Evolutionary conservation across 1,284 basidiomycete species (phyloP).

Genomic region (Erythrobasidium hasegawianum): DNA sequence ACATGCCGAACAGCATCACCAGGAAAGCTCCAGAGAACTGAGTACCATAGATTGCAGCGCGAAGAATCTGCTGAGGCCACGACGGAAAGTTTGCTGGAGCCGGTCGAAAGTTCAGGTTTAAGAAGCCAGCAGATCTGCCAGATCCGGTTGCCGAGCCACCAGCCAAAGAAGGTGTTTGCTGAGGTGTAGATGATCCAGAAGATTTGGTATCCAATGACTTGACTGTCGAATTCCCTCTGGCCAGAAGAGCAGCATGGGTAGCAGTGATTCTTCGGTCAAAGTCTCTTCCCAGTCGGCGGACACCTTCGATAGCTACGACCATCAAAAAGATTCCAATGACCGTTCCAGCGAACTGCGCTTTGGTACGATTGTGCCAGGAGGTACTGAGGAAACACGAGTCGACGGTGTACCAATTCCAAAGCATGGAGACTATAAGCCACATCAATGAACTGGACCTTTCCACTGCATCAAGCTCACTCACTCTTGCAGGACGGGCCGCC

Average conservation of each 20-base stretch:
- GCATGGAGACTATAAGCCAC: constrained; percentile 4
- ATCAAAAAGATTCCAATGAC: constrained; percentile 52
- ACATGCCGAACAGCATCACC: constrained; percentile 52
- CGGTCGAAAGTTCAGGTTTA: neutral
- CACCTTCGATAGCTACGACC: constrained; percentile 49
- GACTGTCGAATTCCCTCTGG: neutral
- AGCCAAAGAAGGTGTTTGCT: constrained; percentile 24
- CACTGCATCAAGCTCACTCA: too few species aligned
- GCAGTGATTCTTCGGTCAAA: constrained; percentile 48
- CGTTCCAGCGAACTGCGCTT: constrained; percentile 49
- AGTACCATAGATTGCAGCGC: constrained; percentile 47
- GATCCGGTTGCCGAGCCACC: neutral
- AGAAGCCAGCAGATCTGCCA: neutral
- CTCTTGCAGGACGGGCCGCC: too few species aligned
- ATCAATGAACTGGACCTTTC: neutral
- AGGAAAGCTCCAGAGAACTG: constrained; percentile 51
- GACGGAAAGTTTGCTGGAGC: constrained; percentile 40
- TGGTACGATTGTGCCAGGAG: constrained; percentile 48
- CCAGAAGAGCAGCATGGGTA: constrained; percentile 30
- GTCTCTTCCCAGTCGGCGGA: constrained; percentile 49
- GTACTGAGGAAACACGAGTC: constrained; percentile 51
- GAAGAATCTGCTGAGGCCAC: constrained; percentile 48
- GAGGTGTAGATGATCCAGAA: constrained; percentile 10
- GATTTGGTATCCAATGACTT: neutral
- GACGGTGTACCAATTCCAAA: constrained; percentile 43